Conservation (phyloP, 1,284 basidiomycete species). For the Fomitopsis palustris region DNA sequence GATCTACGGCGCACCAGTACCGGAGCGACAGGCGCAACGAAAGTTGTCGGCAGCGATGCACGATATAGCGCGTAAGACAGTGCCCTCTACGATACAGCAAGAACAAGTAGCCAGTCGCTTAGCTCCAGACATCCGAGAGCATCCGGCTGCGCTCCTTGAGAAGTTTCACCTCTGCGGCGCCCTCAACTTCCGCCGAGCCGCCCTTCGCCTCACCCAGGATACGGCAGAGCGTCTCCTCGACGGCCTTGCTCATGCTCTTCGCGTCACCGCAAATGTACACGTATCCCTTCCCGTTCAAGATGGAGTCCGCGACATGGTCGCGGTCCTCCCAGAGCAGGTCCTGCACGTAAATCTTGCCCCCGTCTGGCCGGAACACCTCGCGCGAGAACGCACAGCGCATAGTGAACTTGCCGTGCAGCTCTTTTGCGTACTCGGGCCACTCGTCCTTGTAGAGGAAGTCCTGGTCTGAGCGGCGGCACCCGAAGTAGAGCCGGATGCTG, state of each 20-base stretch:
- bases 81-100: neutral
- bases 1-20: neutral
- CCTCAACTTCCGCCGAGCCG: slow-evolving; percentile 81
- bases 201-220: slow-evolving; percentile 95
- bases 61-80: neutral
- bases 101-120: neutral
- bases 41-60: neutral
- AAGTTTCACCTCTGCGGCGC: slow-evolving; percentile 86
- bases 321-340: slow-evolving; percentile 89
- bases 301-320: slow-evolving; percentile 80
- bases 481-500: slow-evolving; percentile 92
- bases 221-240: slow-evolving; percentile 82
- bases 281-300: slow-evolving; percentile 92
- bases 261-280: slow-evolving; percentile 97
- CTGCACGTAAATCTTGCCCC: slow-evolving; percentile 97
- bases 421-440: slow-evolving; percentile 85
- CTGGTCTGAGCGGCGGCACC: slow-evolving; percentile 83
- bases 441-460: slow-evolving; percentile 96
- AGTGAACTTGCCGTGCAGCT: slow-evolving; percentile 88
- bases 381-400: slow-evolving; percentile 90
- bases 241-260: slow-evolving; percentile 92
- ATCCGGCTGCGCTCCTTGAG: slow-evolving; percentile 89
- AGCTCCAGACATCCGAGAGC: slow-evolving; percentile 75
- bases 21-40: neutral
- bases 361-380: slow-evolving; percentile 86